Evolutionary conservation across 148 eudicot genomes (phyloP).

Genomic region (Dianthus caryophyllus): DNA sequence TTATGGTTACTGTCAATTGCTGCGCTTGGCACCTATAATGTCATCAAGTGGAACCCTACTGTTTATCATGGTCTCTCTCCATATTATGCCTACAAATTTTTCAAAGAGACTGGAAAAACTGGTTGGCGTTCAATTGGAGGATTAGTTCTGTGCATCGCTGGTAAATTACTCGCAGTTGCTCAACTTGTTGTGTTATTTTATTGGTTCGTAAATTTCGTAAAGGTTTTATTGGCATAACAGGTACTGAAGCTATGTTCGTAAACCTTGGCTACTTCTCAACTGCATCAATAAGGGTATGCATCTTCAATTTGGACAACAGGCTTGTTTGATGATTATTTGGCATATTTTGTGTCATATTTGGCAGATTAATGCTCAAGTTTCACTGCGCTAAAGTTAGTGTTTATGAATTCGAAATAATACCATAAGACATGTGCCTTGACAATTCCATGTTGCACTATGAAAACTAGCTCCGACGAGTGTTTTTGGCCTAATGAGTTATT

Average conservation of each 20-base stretch:
- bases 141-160: slow-evolving; percentile 40
- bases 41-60: slow-evolving; percentile 40
- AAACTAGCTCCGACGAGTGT: not conserved
- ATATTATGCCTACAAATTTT: slow-evolving; percentile 38
- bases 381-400: not conserved
- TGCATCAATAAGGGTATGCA: slow-evolving; percentile 42
- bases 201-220: not conserved
- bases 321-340: not conserved
- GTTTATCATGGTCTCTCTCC: slow-evolving; percentile 43
- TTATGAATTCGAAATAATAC: not conserved
- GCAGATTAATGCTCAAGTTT: too few relatives aligned
- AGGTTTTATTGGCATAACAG: slow-evolving; percentile 26
- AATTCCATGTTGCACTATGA: not conserved
- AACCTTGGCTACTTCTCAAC: slow-evolving; percentile 42
- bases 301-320: not conserved
- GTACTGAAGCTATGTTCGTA: slow-evolving; percentile 47
- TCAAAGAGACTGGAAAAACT: slow-evolving; percentile 28
- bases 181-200: not conserved
- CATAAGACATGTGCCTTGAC: not conserved
- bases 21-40: slow-evolving; percentile 41
- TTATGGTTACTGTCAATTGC: slow-evolving; percentile 44
- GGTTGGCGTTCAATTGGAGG: slow-evolving; percentile 48
- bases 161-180: slow-evolving; percentile 13
- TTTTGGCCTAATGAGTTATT: not conserved
- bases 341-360: not conserved